Evolutionary conservation across 2,329 filamentous ascomycete species (phyloP).

Genomic region (Aureobasidium musti): DNA sequence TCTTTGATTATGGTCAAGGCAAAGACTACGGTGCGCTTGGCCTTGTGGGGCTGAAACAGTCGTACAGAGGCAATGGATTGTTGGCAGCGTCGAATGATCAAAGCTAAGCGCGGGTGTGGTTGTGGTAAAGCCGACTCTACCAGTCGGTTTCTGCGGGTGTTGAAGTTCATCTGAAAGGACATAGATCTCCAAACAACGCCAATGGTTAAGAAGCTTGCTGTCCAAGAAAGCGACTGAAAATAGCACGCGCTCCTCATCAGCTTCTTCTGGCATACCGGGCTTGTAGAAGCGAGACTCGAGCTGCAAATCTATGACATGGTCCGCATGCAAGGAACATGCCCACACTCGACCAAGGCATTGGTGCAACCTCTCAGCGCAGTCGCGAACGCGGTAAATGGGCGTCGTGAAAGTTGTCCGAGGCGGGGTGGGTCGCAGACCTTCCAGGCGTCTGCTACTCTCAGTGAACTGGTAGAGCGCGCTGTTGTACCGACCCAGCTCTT

Average conservation of each 20-base stretch:
- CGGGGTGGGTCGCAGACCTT: background rate
- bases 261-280: background rate
- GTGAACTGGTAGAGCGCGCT: background rate
- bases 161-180: background rate
- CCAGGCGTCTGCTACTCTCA: background rate
- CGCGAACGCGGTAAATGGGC: background rate
- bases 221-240: background rate
- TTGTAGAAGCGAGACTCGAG: background rate
- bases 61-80: background rate
- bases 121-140: background rate
- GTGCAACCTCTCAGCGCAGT: background rate
- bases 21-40: background rate
- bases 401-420: background rate
- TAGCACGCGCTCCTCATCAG: background rate
- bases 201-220: background rate
- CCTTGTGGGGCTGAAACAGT: background rate
- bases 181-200: background rate
- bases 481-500: background rate
- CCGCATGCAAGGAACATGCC: background rate
- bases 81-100: background rate
- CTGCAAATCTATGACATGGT: background rate
- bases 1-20: background rate
- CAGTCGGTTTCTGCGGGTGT: background rate
- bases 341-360: background rate
- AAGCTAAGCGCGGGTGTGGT: background rate